These are phyloP conservation scores for Mycena capillaripes DNA, from an alignment of 768 basidiomycete genomes.

Conservation along the genomic window DNA sequence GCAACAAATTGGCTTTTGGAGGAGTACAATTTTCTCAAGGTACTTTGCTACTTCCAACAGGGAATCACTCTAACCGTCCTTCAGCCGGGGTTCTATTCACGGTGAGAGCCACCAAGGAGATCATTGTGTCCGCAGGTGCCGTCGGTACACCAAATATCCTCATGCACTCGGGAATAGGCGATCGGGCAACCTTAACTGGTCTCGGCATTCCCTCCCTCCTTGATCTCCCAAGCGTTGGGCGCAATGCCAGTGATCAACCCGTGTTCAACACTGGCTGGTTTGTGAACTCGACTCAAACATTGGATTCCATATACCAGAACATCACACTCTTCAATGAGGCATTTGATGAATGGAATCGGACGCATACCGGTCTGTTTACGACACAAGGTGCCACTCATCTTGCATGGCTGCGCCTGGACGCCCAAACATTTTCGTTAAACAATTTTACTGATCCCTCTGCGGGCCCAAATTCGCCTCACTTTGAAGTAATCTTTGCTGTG, in stretches of 20 bases:
- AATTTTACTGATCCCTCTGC: constrained; percentile 51
- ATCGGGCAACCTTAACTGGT: constrained; percentile 21
- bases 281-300: not conserved
- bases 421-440: constrained; percentile 44
- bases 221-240: constrained; percentile 42
- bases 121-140: constrained; percentile 50
- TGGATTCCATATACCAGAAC: constrained; percentile 16
- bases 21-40: not conserved
- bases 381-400: constrained; percentile 31
- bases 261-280: constrained; percentile 32
- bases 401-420: constrained; percentile 44
- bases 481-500: constrained; percentile 49
- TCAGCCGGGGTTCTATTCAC: not conserved
- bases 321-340: constrained; percentile 28
- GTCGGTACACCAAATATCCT: constrained; percentile 46
- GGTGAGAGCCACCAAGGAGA: constrained; percentile 43
- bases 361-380: constrained; percentile 38
- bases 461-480: constrained; percentile 52
- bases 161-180: constrained; percentile 47
- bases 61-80: not conserved
- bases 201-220: constrained; percentile 34
- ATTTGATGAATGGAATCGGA: constrained; percentile 37
- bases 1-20: not conserved
- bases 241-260: constrained; percentile 43
- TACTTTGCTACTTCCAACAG: not conserved